Conservation (phyloP, 2,329 filamentous ascomycete species). For the Didymella segeticola region DNA sequence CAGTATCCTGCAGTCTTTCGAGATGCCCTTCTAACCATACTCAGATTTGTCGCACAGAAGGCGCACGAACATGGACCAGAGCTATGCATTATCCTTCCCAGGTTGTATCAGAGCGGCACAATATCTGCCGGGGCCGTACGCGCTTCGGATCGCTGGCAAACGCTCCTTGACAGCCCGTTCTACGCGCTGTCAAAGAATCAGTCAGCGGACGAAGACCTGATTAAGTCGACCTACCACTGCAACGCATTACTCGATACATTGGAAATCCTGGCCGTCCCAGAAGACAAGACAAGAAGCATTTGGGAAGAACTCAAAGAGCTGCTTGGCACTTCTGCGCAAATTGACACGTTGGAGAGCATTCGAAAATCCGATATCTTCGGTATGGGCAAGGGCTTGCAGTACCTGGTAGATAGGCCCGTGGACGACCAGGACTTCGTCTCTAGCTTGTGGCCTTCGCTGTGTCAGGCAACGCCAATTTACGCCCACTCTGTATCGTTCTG, state of each 20-base stretch:
- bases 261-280: slow-evolving; percentile 27
- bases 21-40: slow-evolving; percentile 31
- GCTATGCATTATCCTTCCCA: slow-evolving; percentile 41
- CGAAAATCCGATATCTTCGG: slow-evolving; percentile 62
- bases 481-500: slow-evolving; percentile 56
- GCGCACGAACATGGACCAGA: slow-evolving; percentile 41
- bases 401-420: slow-evolving; percentile 68
- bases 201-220: slow-evolving; percentile 12
- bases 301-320: slow-evolving; percentile 29
- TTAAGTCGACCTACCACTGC: slow-evolving; percentile 31
- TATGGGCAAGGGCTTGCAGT: slow-evolving; percentile 75
- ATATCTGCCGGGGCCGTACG: slow-evolving; percentile 28
- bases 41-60: slow-evolving; percentile 70
- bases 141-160: slow-evolving; percentile 39
- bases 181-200: slow-evolving; percentile 55
- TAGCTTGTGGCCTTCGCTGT: slow-evolving; percentile 69
- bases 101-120: slow-evolving; percentile 31
- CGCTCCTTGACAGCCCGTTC: slow-evolving; percentile 70
- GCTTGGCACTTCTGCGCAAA: slow-evolving; percentile 26
- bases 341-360: neutral
- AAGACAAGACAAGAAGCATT: slow-evolving; percentile 29
- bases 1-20: slow-evolving; percentile 15
- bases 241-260: slow-evolving; percentile 41
- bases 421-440: slow-evolving; percentile 56
- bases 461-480: slow-evolving; percentile 70